Conservation (phyloP, 345 rosid species). For the Populus euphratica region DNA sequence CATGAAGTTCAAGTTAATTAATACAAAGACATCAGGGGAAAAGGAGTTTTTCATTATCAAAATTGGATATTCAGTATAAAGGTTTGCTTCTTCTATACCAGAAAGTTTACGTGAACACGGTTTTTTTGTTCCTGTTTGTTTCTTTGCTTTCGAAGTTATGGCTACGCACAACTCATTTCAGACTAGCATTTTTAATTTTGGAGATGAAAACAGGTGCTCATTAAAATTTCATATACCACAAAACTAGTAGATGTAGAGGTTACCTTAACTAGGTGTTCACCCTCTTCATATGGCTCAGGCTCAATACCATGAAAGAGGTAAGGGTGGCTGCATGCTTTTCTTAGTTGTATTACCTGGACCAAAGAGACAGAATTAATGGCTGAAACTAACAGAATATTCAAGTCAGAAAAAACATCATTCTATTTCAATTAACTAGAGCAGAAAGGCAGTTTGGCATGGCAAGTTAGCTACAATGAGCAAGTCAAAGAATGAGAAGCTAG, state of each 20-base stretch:
- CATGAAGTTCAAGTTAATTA: too few species aligned
- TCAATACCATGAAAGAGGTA: conserved; percentile 92
- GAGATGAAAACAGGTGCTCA: not conserved
- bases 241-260: conserved; percentile 7
- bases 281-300: conserved; percentile 91
- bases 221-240: not conserved
- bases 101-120: too few species aligned
- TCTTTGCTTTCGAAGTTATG: not conserved
- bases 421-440: not conserved
- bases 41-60: too few species aligned
- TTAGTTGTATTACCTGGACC: conserved; percentile 69
- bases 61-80: too few species aligned
- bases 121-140: not conserved
- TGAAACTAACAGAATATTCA: conserved; percentile 1
- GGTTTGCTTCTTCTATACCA: too few species aligned
- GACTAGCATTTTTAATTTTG: not conserved
- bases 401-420: conserved; percentile 7
- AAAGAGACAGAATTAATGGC: conserved; percentile 1
- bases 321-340: conserved; percentile 95
- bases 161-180: not conserved
- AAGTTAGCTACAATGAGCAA: not conserved
- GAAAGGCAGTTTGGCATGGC: not conserved
- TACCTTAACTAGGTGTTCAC: conserved; percentile 92
- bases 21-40: too few species aligned
- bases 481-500: conserved; percentile 14